Evolutionary conservation across 2,329 filamentous ascomycete species (phyloP).

Genomic region (Pseudocercospora eumusae): DNA sequence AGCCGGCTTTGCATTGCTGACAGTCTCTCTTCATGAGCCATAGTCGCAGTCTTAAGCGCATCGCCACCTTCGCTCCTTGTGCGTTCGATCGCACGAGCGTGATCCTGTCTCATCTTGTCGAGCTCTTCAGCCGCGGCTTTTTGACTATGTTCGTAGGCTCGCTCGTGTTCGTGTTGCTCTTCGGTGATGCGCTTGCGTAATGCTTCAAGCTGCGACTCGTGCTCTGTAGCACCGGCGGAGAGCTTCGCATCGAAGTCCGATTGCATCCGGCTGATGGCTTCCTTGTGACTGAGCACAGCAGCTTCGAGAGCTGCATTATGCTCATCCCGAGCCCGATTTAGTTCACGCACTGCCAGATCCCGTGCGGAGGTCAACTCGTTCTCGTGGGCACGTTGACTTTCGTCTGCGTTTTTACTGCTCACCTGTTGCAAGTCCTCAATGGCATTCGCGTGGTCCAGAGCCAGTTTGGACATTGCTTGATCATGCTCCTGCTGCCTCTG

Average conservation of each 20-base stretch:
- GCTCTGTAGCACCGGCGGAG: slow-evolving; percentile 11
- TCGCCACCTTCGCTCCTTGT: slow-evolving; percentile 19
- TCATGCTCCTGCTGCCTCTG: slow-evolving; percentile 10
- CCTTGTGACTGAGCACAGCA: slow-evolving; percentile 11
- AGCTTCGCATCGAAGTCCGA: slow-evolving; percentile 14
- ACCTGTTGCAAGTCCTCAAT: slow-evolving; percentile 16
- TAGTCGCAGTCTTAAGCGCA: slow-evolving; percentile 6
- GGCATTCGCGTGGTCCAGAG: slow-evolving; percentile 6
- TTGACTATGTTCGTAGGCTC: slow-evolving; percentile 13
- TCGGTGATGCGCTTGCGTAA: slow-evolving; percentile 12
- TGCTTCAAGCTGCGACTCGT: slow-evolving; percentile 16
- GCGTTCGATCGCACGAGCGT: slow-evolving; percentile 9
- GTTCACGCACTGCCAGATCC: slow-evolving; percentile 7
- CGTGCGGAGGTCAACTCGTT: slow-evolving; percentile 10
- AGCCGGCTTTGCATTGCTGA: slow-evolving; percentile 15
- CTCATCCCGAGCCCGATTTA: slow-evolving; percentile 17
- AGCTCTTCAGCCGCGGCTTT: slow-evolving; percentile 17
- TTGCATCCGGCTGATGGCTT: slow-evolving; percentile 13
- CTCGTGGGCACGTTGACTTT: slow-evolving; percentile 13
- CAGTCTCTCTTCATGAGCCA: slow-evolving; percentile 16
- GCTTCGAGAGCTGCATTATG: slow-evolving; percentile 12
- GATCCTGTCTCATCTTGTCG: slow-evolving; percentile 18
- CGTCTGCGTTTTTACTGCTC: slow-evolving; percentile 4
- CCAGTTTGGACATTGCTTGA: not conserved
- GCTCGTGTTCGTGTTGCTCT: slow-evolving; percentile 17